Conservation (phyloP, 345 rosid species). For the Abelmoschus esculentus region DNA sequence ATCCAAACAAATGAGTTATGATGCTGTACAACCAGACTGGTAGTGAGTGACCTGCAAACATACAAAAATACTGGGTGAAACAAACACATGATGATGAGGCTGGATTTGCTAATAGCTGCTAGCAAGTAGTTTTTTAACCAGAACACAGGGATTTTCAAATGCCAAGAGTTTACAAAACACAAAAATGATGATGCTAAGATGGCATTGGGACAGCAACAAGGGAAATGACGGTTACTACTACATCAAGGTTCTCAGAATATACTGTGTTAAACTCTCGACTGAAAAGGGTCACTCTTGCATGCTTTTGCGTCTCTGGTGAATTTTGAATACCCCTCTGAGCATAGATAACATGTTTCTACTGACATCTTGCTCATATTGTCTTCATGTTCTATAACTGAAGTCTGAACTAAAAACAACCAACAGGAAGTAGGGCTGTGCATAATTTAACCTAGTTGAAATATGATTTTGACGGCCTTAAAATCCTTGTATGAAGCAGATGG, state of each 20-base stretch:
- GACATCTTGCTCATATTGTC: background rate
- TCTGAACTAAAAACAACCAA: background rate
- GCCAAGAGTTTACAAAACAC: background rate
- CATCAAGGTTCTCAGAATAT: too few species aligned
- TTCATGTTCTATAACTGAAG: background rate
- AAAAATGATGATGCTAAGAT: background rate
- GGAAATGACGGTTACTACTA: too few species aligned
- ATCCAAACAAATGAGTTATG: slow-evolving; percentile 17
- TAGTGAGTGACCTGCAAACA: slow-evolving; percentile 28
- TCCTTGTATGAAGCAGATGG: background rate
- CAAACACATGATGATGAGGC: background rate
- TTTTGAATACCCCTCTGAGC: background rate
- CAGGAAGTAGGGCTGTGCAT: background rate
- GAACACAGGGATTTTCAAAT: too few species aligned
- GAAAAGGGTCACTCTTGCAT: too few species aligned
- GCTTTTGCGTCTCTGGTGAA: background rate
- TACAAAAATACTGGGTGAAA: background rate
- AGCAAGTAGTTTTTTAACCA: background rate
- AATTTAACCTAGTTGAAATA: background rate
- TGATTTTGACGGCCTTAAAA: background rate
- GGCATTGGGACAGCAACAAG: background rate
- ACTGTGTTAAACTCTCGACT: too few species aligned
- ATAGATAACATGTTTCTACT: background rate
- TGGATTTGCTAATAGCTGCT: background rate
- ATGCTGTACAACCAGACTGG: slow-evolving; percentile 28